phyloP scores from a whole-genome alignment of 139 green algal species.

The Chlorella vulgaris region DNA sequence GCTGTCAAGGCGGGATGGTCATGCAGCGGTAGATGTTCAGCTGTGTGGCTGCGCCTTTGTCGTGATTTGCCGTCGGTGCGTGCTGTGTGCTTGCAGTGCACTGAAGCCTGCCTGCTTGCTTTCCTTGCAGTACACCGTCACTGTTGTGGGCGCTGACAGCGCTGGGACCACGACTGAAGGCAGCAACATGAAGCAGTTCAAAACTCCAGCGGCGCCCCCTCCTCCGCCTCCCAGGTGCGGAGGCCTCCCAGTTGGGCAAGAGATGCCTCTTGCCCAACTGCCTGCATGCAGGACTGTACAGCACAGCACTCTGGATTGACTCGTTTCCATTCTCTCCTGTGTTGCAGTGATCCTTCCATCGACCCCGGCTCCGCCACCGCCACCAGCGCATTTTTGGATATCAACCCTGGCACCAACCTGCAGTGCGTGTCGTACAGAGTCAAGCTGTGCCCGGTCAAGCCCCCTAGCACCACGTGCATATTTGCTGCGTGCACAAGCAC shows the following conservation, averaged over 20 bases:
- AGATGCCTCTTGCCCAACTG: neutral
- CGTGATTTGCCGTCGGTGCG: neutral
- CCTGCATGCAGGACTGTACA: neutral
- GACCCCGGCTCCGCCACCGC: neutral
- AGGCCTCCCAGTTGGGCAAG: too few relatives aligned
- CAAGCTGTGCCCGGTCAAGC: neutral
- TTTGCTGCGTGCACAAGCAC: neutral
- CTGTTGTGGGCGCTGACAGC: neutral
- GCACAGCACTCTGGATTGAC: too few relatives aligned
- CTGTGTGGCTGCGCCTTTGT: neutral
- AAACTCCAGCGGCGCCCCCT: neutral
- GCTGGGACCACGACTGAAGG: neutral
- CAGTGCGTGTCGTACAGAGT: neutral
- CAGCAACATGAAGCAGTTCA: neutral
- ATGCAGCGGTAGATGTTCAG: neutral
- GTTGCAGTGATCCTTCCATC: neutral
- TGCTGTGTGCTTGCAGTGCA: neutral
- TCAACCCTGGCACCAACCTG: neutral
- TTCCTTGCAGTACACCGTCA: neutral
- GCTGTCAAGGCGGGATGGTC: neutral
- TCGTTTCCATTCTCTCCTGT: neutral
- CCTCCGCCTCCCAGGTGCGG: too few relatives aligned
- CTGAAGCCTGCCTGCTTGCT: neutral
- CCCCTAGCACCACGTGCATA: neutral
- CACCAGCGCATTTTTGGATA: neutral